Conservation (phyloP, 768 basidiomycete species). For the Lepiota venenata region DNA sequence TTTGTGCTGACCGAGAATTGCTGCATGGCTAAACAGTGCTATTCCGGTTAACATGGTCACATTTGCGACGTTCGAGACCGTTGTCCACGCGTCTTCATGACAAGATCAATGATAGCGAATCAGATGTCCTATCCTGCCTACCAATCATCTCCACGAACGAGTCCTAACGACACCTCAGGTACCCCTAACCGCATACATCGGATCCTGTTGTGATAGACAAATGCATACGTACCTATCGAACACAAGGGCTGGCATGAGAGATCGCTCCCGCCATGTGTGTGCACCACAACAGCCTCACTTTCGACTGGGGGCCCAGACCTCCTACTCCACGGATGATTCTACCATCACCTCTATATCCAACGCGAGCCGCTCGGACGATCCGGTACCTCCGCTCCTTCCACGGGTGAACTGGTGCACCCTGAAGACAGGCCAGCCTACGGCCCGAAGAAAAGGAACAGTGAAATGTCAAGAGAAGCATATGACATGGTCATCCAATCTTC, state of each 20-base stretch:
- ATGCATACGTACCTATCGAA: background rate
- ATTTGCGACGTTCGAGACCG: conserved; percentile 68
- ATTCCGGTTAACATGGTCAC: conserved; percentile 86
- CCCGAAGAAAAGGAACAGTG: background rate
- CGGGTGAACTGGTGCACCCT: conserved; percentile 8
- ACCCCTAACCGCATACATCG: background rate
- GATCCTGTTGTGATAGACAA: background rate
- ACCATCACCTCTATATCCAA: background rate
- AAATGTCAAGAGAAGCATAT: background rate
- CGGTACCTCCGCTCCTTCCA: background rate
- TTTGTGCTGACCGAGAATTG: background rate
- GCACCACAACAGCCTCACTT: too few species aligned
- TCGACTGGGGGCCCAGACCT: background rate
- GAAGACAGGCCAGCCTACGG: background rate
- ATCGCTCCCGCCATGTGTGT: background rate
- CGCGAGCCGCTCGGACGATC: conserved; percentile 3
- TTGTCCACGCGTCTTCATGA: conserved; percentile 38
- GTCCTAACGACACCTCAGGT: background rate
- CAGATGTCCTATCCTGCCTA: background rate
- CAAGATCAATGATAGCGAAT: background rate
- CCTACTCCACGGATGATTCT: background rate
- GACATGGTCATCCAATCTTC: background rate
- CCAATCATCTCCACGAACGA: conserved; percentile 15
- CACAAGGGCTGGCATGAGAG: background rate
- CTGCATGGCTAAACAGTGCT: conserved; percentile 40